These are phyloP conservation scores for Mortierella antarctica DNA, from an alignment of 192 early-diverging fungal species.

Conservation along the genomic window DNA sequence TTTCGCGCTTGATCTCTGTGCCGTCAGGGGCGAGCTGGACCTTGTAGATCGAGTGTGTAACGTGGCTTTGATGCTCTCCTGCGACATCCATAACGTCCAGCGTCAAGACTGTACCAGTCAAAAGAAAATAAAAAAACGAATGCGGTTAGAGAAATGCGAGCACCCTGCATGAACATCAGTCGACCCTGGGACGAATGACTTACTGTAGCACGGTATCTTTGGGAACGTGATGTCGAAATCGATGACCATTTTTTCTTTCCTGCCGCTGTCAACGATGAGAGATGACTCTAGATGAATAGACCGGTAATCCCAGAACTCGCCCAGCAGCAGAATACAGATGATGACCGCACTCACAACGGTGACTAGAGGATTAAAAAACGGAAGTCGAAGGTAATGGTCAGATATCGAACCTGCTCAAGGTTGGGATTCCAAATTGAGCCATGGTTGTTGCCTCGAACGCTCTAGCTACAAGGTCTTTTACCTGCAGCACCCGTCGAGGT, in stretches of 20 bases:
- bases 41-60: constrained; percentile 85
- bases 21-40: constrained; percentile 77
- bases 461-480: not conserved
- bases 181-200: constrained; percentile 12
- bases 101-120: constrained; percentile 70
- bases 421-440: not conserved
- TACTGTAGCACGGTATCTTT: constrained; percentile 88
- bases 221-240: constrained; percentile 93
- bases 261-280: constrained; percentile 83
- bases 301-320: constrained; percentile 87
- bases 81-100: constrained; percentile 97
- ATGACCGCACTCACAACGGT: constrained; percentile 81
- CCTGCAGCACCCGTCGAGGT: constrained; percentile 47
- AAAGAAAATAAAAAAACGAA: not conserved
- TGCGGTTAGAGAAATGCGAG: constrained; percentile 1
- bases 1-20: constrained; percentile 66
- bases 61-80: constrained; percentile 88
- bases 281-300: constrained; percentile 74
- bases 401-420: constrained; percentile 16
- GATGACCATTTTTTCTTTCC: constrained; percentile 91
- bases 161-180: too few species aligned
- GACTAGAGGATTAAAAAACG: constrained; percentile 57
- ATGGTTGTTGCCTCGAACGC: not conserved
- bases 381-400: not conserved
- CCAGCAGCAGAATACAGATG: constrained; percentile 80